These are phyloP conservation scores for Cryphonectria carpinicola DNA, from an alignment of 2,329 filamentous ascomycete species.

Conservation along the genomic window DNA sequence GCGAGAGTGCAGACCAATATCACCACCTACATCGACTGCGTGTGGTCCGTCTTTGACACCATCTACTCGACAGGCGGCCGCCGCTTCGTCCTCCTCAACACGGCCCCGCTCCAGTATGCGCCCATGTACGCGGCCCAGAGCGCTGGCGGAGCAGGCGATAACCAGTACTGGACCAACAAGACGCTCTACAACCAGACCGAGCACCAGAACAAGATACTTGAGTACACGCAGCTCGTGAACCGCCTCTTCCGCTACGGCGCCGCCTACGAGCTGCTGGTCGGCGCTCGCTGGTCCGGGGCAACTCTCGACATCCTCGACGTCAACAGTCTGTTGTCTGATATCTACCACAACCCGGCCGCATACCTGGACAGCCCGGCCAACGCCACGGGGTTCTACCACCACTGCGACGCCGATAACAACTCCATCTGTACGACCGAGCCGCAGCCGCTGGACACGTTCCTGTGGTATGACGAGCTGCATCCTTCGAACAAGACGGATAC, in stretches of 20 bases:
- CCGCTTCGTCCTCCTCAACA: conserved; percentile 74
- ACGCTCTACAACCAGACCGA: conserved; percentile 51
- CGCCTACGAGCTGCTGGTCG: conserved; percentile 49
- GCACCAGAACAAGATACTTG: conserved; percentile 50
- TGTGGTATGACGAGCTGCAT: conserved; percentile 77
- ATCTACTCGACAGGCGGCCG: conserved; percentile 70
- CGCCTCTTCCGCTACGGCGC: conserved; percentile 53
- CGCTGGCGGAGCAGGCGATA: conserved; percentile 46
- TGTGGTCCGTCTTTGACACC: conserved; percentile 64
- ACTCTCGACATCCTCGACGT: conserved; percentile 70
- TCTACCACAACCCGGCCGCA: conserved; percentile 60
- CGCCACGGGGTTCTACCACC: conserved; percentile 59
- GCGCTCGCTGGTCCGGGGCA: conserved; percentile 58
- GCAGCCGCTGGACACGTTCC: conserved; percentile 59
- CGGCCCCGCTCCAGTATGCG: conserved; percentile 67
- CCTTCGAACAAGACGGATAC: conserved; percentile 63
- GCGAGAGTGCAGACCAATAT: conserved; percentile 54
- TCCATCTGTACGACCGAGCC: conserved; percentile 44
- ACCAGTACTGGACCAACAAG: conserved; percentile 52
- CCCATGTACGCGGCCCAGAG: conserved; percentile 65
- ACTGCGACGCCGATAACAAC: conserved; percentile 48
- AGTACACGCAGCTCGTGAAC: conserved; percentile 56
- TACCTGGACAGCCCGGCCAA: conserved; percentile 70
- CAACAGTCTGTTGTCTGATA: conserved; percentile 66
- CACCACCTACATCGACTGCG: conserved; percentile 67